Conservation (phyloP, 2,329 filamentous ascomycete species). For the Fusarium agapanthi region DNA sequence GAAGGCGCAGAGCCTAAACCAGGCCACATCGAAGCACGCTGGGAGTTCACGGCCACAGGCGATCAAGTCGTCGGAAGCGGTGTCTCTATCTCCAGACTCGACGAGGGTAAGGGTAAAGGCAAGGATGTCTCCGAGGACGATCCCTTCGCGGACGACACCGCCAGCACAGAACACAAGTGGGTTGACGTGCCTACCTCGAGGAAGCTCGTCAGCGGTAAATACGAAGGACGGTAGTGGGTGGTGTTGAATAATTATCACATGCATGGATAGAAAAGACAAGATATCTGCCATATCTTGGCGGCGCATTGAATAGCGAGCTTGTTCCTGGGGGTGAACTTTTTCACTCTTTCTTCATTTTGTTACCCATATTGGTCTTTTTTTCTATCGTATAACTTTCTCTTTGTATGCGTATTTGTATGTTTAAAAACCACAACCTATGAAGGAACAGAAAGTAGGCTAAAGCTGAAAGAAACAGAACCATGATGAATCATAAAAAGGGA, state of each 20-base stretch:
- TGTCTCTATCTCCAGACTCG: slow-evolving; percentile 69
- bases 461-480: slow-evolving; percentile 10
- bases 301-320: slow-evolving; percentile 44
- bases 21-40: slow-evolving; percentile 83
- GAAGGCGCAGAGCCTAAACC: slow-evolving; percentile 75
- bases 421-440: background rate
- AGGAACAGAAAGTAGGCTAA: slow-evolving; percentile 9
- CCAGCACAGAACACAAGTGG: slow-evolving; percentile 61
- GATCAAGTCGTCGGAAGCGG: slow-evolving; percentile 62
- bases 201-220: slow-evolving; percentile 80
- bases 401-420: slow-evolving; percentile 28
- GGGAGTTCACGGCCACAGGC: slow-evolving; percentile 67
- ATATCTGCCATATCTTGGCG: slow-evolving; percentile 41
- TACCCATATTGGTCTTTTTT: slow-evolving; percentile 17
- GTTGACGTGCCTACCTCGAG: slow-evolving; percentile 70
- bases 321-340: slow-evolving; percentile 31
- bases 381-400: slow-evolving; percentile 2
- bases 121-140: slow-evolving; percentile 63
- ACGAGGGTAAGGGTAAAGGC: slow-evolving; percentile 60
- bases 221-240: slow-evolving; percentile 62
- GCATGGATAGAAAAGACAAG: slow-evolving; percentile 38
- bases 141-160: slow-evolving; percentile 70
- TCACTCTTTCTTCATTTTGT: slow-evolving; percentile 22
- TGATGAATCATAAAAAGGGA: slow-evolving; percentile 23
- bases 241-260: slow-evolving; percentile 10